phyloP scores from a whole-genome alignment of 805 yeast genomes.

The Sugiyamaella americana region DNA sequence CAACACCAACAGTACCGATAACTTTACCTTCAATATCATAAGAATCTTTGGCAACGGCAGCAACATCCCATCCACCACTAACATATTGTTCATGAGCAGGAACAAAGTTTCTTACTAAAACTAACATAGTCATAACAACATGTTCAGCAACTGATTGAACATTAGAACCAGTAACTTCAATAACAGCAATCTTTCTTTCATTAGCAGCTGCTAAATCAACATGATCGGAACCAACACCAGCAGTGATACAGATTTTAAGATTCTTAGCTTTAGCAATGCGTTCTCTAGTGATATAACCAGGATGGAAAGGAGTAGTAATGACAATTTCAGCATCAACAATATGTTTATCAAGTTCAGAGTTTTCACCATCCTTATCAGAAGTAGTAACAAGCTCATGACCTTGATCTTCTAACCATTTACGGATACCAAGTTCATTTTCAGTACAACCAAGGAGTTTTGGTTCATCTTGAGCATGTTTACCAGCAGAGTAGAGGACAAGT shows the following conservation, averaged over 20 bases:
- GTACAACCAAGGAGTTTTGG: constrained; percentile 59
- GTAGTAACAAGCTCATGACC: constrained; percentile 68
- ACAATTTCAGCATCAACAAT: constrained; percentile 68
- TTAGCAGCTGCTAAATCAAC: constrained; percentile 66
- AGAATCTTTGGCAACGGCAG: constrained; percentile 65
- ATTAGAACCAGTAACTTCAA: constrained; percentile 79
- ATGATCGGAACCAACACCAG: constrained; percentile 84
- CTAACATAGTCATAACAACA: constrained; percentile 65
- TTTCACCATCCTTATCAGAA: constrained; percentile 58
- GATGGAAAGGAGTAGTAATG: constrained; percentile 79
- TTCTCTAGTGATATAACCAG: constrained; percentile 64
- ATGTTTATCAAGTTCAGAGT: constrained; percentile 54
- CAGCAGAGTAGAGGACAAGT: constrained; percentile 54
- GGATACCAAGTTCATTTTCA: constrained; percentile 71
- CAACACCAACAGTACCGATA: constrained; percentile 76
- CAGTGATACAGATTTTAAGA: constrained; percentile 64
- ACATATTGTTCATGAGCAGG: constrained; percentile 70
- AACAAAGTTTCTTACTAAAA: constrained; percentile 67
- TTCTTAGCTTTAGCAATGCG: constrained; percentile 63
- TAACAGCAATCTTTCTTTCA: constrained; percentile 56
- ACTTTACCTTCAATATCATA: constrained; percentile 72
- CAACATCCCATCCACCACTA: constrained; percentile 66
- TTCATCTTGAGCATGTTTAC: constrained; percentile 53
- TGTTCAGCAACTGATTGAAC: constrained; percentile 79
- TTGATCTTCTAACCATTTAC: constrained; percentile 53